Base-by-base conservation (phyloP, 1,284 basidiomycete species). In the Moesziomyces sp. region DNA sequence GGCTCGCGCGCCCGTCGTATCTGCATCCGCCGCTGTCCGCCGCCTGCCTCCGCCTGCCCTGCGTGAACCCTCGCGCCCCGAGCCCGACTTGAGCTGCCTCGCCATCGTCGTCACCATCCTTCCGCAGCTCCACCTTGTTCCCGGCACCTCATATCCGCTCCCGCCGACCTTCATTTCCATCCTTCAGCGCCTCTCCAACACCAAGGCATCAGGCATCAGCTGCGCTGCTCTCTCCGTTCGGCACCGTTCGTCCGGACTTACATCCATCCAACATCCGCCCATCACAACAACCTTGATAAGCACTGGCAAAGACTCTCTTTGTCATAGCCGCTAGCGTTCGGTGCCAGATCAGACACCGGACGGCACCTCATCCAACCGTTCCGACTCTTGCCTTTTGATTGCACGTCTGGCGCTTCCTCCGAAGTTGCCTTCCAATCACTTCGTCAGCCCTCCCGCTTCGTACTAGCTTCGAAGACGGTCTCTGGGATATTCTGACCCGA, bases 401-500 rank as follows among this genome's bases (percentile, higher is more conserved):
- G 13, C 45, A 52, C 52, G 52, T 51, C 46, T 21, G 38, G 49
- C 44, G 44, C 34, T 50, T 46, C 28, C 19, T 46, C 11, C 23
- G n/a, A 21, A 48, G 28, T 30, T 24, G 53, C 58, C 58, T 48
- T 42, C 42, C 47, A 16, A 38, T 30, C n/a, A 11, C 11, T 9
- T 49, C 43, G 53, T 53, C 64, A 60, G 58, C 64, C 46, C 64
- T 60, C 26, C 50, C 43, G 53, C 44, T 49, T 40, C 58, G 30
- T 40, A 40, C 49, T 42, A 47, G 54, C 53, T 26, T 67, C 46
- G 64, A 42, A 46, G 43, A 46, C 42, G 21, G 13, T 38, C 5
- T 28, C 9, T 46, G 64, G 64, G 58, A 60, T 52, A 57, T 60
- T 67, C 64, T 60, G 64, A 52, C 58, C 46, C 46, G 50, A 57